Evolutionary conservation across 2,329 filamentous ascomycete species (phyloP), one percentile per base, ranked within the genome.

Genomic region (Paradendryphiella salina): DNA sequence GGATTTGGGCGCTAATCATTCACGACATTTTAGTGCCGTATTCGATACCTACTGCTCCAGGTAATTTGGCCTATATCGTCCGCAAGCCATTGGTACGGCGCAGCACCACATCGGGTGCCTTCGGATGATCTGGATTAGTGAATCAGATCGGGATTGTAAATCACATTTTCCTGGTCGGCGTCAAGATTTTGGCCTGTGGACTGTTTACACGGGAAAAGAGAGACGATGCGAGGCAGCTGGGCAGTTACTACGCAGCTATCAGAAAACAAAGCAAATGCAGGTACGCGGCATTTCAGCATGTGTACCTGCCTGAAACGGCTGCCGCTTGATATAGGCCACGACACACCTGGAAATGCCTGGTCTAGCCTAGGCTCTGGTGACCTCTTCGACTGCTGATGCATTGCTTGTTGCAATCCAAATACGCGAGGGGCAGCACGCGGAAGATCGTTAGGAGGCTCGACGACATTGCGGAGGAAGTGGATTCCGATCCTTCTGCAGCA

Each of bases 21-120:
- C 38, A 49, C 49, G 47, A 52, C 39, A 52, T 56, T 49, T 55
- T 57, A 62, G 54, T 46, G 56, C 50, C 4, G 35, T 29, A 21
- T 52, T 50, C 52, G 15, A 55, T 38, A 41, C 39, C 39, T 62
- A 51, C 57, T 43, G 6, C 2, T 47, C 50, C 21, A 21, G 46
- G 56, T 14, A 55, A 26, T 3, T 49, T 26, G 20, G 6, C 34
- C 20, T 26, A 10, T 46, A 20, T 18, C 13, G 10, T 8, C 21
- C 14, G 48, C 31, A 6, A 32, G n/a, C 23, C 35, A 18, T 46
- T 29, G 36, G 13, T 20, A 11, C 5, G 32, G 23, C 14, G 31
- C 9, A 14, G 36, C n/a, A 8, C 17, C 14, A 10, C 14, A 21
- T 26, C 23, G 8, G 23, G 23, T 26, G 2, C 23, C 23, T 26